A percentile compares a stretch with the other conserved stretches of the same genome.
Evolutionary conservation across 1,284 basidiomycete species (phyloP).

Genomic region (Trametes polyzona): DNA sequence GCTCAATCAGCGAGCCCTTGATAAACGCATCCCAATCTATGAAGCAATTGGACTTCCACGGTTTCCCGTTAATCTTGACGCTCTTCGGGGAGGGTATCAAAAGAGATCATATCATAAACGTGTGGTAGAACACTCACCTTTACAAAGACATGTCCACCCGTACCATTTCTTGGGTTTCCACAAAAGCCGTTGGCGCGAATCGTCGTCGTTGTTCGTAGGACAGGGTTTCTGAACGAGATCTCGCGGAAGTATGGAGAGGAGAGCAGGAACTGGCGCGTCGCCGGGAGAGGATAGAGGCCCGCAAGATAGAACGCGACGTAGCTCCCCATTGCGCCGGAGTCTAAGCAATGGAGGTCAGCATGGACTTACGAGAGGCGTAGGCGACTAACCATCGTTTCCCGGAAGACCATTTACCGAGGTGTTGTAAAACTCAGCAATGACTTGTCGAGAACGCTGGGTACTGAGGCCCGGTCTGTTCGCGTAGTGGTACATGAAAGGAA

Average conservation of each 20-base stretch:
- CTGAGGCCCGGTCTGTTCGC: conserved; percentile 59
- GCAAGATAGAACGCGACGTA: conserved; percentile 64
- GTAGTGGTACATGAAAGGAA: conserved; percentile 71
- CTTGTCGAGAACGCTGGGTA: conserved; percentile 56
- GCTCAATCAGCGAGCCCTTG: conserved; percentile 50
- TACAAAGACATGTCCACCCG: conserved; percentile 57
- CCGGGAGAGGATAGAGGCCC: conserved; percentile 65
- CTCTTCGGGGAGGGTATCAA: conserved; percentile 38
- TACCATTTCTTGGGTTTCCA: conserved; percentile 55
- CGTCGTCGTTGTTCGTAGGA: conserved; percentile 58
- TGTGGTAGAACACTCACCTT: conserved; percentile 47
- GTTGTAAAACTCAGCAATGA: conserved; percentile 59
- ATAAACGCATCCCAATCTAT: conserved; percentile 65
- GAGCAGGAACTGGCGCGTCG: conserved; percentile 60
- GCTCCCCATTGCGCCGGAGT: conserved; percentile 68
- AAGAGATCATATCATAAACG: not conserved
- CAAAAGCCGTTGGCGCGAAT: conserved; percentile 54
- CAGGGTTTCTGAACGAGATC: conserved; percentile 62
- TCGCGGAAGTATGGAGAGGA: conserved; percentile 65
- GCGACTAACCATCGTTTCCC: conserved; percentile 58
- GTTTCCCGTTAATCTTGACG: conserved; percentile 56
- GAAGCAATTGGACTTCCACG: conserved; percentile 63
- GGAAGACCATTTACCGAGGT: conserved; percentile 57
- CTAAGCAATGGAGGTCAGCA: conserved; percentile 23
- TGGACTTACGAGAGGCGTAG: not conserved